Evolutionary conservation across 768 basidiomycete species (phyloP).

Genomic region (Tulasnella sp.): DNA sequence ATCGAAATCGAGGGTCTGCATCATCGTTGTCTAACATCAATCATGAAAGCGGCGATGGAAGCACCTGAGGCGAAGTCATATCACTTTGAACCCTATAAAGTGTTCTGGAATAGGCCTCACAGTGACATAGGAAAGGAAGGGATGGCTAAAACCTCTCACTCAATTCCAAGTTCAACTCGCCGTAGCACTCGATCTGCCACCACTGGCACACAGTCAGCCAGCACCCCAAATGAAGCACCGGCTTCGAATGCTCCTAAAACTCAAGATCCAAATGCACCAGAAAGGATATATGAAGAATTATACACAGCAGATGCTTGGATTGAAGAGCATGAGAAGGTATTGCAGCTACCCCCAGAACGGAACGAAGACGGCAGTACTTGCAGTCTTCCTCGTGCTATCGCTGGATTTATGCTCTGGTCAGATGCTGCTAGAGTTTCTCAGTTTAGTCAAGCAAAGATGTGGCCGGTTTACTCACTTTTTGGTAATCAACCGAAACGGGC

Average conservation of each 20-base stretch:
- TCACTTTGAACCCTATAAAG: too few species aligned
- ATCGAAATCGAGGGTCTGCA: too few species aligned
- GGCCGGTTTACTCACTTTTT: conserved; percentile 22
- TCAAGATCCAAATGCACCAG: too few species aligned
- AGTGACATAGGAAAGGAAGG: too few species aligned
- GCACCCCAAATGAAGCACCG: neutral
- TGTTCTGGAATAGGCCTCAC: too few species aligned
- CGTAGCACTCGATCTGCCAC: too few species aligned
- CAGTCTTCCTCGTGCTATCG: neutral
- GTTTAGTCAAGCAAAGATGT: conserved; percentile 19
- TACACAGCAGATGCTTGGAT: conserved; percentile 6
- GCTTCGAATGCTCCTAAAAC: neutral
- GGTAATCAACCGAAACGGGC: conserved; percentile 22
- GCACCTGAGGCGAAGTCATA: too few species aligned
- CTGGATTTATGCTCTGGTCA: neutral
- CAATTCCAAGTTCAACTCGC: too few species aligned
- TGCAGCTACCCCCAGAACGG: neutral
- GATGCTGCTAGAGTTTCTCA: conserved; percentile 8
- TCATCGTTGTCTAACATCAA: too few species aligned
- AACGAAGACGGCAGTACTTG: too few species aligned
- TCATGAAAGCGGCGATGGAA: too few species aligned
- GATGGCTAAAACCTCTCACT: too few species aligned
- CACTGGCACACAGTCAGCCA: conserved; percentile 1
- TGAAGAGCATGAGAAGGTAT: conserved; percentile 1
- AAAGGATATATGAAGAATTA: conserved; percentile 3